A percentile compares a stretch with the other conserved stretches of the same genome.
phyloP scores from a whole-genome alignment of 352 stramenopile genomes.

The Phytophthora foliorum region DNA sequence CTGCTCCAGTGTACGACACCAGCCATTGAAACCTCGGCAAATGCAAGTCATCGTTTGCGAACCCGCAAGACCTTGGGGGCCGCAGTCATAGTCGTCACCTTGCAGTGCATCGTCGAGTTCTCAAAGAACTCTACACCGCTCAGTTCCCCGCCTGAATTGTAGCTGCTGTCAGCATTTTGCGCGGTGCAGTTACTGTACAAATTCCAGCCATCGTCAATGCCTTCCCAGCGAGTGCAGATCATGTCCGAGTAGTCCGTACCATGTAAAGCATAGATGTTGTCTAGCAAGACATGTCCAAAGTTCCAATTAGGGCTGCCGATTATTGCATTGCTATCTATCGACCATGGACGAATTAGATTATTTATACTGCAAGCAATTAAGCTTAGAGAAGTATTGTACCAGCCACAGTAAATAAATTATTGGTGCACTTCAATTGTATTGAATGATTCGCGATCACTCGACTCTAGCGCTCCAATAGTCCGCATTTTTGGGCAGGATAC shows the following conservation, averaged over 20 bases:
- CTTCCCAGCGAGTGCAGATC: conserved; percentile 46
- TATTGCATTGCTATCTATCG: too few species aligned
- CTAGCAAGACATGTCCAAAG: neutral
- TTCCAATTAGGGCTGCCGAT: too few species aligned
- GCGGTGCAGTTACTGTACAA: conserved; percentile 54
- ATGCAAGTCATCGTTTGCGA: conserved; percentile 71
- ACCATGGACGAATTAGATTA: too few species aligned
- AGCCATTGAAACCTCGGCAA: conserved; percentile 52
- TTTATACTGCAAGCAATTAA: too few species aligned
- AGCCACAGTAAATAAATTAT: too few species aligned
- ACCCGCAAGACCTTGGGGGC: conserved; percentile 54
- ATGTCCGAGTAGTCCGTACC: conserved; percentile 50
- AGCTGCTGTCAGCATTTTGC: conserved; percentile 35
- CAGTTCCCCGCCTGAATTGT: conserved; percentile 40
- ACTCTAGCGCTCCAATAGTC: too few species aligned
- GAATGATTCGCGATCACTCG: too few species aligned
- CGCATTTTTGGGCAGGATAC: too few species aligned
- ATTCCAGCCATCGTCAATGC: conserved; percentile 42
- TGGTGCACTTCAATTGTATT: too few species aligned
- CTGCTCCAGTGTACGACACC: conserved; percentile 29
- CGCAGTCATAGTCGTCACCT: conserved; percentile 55
- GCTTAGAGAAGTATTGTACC: too few species aligned
- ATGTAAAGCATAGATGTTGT: neutral
- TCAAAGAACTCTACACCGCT: conserved; percentile 25
- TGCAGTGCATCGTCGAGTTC: conserved; percentile 46